These are phyloP conservation scores for Pseudozyma flocculosa DNA, from an alignment of 1,284 basidiomycete species.

Conservation along the genomic window DNA sequence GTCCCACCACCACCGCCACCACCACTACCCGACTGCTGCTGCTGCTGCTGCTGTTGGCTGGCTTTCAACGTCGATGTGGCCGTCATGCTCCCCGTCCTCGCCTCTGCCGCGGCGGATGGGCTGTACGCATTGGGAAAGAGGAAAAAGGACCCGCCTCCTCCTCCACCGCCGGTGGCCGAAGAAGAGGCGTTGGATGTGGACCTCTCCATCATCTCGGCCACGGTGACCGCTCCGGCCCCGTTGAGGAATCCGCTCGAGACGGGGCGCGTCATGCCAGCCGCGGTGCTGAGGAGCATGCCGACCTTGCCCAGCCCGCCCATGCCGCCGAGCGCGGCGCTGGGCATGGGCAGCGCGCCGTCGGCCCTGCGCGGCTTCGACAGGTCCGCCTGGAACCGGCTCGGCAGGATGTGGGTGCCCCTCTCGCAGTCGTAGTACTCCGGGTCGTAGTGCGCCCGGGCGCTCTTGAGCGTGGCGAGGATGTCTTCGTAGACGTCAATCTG, in stretches of 20 bases:
- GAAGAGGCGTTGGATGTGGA: no score
- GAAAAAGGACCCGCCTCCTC: not conserved
- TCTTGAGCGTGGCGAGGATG: constrained; percentile 22
- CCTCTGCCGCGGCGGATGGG: no score
- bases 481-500: constrained; percentile 42
- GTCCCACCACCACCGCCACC: no score
- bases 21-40: no score
- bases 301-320: constrained; percentile 7
- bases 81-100: not conserved
- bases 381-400: constrained; percentile 15
- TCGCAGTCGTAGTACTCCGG: constrained; percentile 24
- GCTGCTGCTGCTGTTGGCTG: not conserved
- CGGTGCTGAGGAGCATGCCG: not conserved
- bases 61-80: not conserved
- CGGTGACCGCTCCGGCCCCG: no score
- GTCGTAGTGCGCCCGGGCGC: constrained; percentile 25
- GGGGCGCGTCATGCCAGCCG: not conserved
- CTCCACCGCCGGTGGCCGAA: not conserved
- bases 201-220: no score
- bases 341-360: constrained; percentile 14
- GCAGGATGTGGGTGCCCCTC: constrained; percentile 11
- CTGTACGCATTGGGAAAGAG: not conserved
- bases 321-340: constrained; percentile 11
- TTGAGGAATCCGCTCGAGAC: not conserved
- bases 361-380: constrained; percentile 14